phyloP scores from a whole-genome alignment of 768 basidiomycete species.

The Boletus bicolor region DNA sequence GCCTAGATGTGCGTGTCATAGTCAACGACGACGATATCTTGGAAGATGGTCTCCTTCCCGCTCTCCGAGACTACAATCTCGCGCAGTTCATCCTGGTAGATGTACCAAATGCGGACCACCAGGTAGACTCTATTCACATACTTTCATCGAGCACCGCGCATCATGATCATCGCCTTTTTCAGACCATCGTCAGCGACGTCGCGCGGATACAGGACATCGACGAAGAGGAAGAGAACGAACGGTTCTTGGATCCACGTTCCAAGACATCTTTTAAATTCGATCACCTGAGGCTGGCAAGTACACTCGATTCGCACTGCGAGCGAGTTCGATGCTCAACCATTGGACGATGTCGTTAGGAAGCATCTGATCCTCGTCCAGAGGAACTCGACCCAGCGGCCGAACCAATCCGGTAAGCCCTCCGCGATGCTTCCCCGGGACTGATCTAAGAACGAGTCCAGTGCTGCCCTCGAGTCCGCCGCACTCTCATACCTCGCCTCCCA shows the following conservation, averaged over 20 bases:
- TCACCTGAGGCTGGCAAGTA: conserved; percentile 74
- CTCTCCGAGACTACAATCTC: conserved; percentile 80
- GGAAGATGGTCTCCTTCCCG: conserved; percentile 72
- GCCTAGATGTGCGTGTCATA: conserved; percentile 83
- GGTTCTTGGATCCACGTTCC: conserved; percentile 83
- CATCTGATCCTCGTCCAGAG: conserved; percentile 64
- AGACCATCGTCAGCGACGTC: conserved; percentile 83
- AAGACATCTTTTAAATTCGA: conserved; percentile 80
- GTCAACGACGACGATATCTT: conserved; percentile 84
- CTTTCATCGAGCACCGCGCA: background rate
- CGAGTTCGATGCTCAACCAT: conserved; percentile 2
- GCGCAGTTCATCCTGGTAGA: conserved; percentile 86
- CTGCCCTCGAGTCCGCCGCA: conserved; percentile 66
- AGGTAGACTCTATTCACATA: conserved; percentile 42
- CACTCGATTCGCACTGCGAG: conserved; percentile 2
- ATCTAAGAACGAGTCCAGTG: conserved; percentile 37
- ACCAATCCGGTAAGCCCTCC: conserved; percentile 60
- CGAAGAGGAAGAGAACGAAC: conserved; percentile 49
- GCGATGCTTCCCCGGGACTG: background rate
- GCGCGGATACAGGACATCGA: conserved; percentile 46
- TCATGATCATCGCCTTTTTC: background rate
- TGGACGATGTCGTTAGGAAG: conserved; percentile 49
- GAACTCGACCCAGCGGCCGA: conserved; percentile 66
- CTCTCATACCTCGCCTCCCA: conserved; percentile 74
- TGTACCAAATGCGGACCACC: conserved; percentile 72